Conservation (phyloP, 805 yeast genomes). For the Zygoascus ofunaensis region DNA sequence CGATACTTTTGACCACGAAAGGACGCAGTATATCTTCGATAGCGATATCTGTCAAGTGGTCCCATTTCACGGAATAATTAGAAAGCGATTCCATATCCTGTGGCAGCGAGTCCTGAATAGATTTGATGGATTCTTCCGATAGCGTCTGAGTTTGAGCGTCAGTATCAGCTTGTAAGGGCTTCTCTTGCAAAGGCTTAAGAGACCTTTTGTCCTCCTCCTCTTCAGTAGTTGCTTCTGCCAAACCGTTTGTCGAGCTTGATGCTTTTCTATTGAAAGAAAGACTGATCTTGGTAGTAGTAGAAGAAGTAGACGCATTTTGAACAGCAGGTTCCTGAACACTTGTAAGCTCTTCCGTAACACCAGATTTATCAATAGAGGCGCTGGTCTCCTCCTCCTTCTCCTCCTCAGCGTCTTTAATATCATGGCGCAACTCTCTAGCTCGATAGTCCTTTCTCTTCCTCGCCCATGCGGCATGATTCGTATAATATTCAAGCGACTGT, state of each 20-base stretch:
- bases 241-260: neutral
- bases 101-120: slow-evolving; percentile 13
- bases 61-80: slow-evolving; percentile 21
- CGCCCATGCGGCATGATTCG: slow-evolving; percentile 21
- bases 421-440: slow-evolving; percentile 16
- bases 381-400: slow-evolving; percentile 6
- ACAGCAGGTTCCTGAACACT: neutral
- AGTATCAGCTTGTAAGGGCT: slow-evolving; percentile 1
- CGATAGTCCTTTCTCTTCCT: slow-evolving; percentile 16
- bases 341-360: neutral
- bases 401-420: slow-evolving; percentile 17
- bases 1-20: slow-evolving; percentile 17
- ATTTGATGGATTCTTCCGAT: neutral
- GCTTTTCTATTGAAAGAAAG: slow-evolving; percentile 7
- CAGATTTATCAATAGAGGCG: neutral
- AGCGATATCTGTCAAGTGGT: slow-evolving; percentile 12
- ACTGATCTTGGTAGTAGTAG: slow-evolving; percentile 8
- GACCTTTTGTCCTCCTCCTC: slow-evolving; percentile 6
- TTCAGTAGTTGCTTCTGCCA: neutral
- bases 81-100: slow-evolving; percentile 14
- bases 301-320: neutral
- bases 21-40: slow-evolving; percentile 19
- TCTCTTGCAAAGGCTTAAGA: neutral
- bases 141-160: neutral
- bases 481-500: slow-evolving; percentile 16